Evolutionary conservation across 2,329 filamentous ascomycete species (phyloP), one percentile per base, ranked within the genome.

Genomic region (Leptodontidium sp.): DNA sequence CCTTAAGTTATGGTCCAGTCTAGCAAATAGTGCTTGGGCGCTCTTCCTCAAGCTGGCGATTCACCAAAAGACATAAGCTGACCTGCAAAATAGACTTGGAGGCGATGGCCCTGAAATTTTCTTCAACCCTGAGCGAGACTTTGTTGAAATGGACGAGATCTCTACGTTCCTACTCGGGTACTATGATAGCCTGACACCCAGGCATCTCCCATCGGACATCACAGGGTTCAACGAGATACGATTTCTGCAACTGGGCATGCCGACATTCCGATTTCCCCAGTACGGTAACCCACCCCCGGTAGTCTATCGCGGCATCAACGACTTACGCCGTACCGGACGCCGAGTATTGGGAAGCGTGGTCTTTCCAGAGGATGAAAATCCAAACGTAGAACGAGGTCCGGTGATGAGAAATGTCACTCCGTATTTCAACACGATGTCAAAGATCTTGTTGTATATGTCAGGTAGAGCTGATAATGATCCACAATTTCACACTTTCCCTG

Each of bases 81-180:
- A 52, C 4, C 12, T 47, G 17, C 12, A 6, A 11, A 52, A 52
- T 29, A 52, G 49, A 29, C 49, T 52, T 4, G 8, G n/a, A 14
- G 3, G 11, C 21, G 24, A 24, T 14, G 49, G 49, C 8, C 49
- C 49, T n/a, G 29, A 52, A 29, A 52, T 52, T 4, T 52, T 52
- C 14, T 52, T 52, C 49, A 52, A 52, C 11, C 49, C 49, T 2
- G 49, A 52, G 15, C 49, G 49, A 52, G 49, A 52, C 49, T 52
- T 52, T 9, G 49, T 52, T 4, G 49, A 52, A 52, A 52, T 52
- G 49, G 49, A 52, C n/a, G 49, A 52, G 11, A 15, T 52, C 3
- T 52, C 49, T 29, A 3, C 11, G 24, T 52, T 52, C 49, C 49
- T 52, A 26, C 49, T 52, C 11, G 12, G 49, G 24, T 52, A 52